Base-by-base conservation (phyloP, 306 rosid species). In the Gastrolobium bilobum region DNA sequence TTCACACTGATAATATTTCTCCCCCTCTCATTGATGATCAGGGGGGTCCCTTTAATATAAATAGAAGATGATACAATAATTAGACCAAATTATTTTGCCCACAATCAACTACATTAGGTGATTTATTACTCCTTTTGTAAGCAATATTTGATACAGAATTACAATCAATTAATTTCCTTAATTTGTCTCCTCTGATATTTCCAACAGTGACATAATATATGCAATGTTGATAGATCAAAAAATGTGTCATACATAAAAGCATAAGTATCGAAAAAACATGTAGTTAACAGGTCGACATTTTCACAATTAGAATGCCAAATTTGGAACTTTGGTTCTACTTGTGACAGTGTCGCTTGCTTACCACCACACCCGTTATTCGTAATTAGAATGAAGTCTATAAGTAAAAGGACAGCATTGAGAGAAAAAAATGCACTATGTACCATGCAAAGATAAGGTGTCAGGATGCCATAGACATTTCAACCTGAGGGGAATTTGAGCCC, bases 381-480 rank as follows among this genome's bases (percentile, higher is more conserved):
- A 72, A 5, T 13, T 68, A 51, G 9, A 71, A 77, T 5, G 14
- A 65, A 77, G 14, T 34, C 54, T 37, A 58, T 33, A 37, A 51
- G 71, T 9, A 7, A 11, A 60, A 63, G 34, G 31, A 39, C 10
- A 50, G 51, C 53, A 58, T 40, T 56, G 37, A 73, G 37, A 73
- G 46, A 63, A 50, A 58, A 73, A 57, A 52, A 26, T 20, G 26
- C 1, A 20, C 26, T 20, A 20, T 20, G 50, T 87, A 93, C 98
- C 98, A 31, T 84, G 89, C 81, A 91, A 61, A 80, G 94, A 88
- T 10, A 97, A 86, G 46, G 91, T 72, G 75, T 97, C 93, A 20
- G 94, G 98, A 93, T 85, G 90, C 98, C 98, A 93, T 37, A 97
- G 98, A 10, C 98, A 94, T 69, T 93, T 93, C 80, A 93, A 74